Conservation (phyloP, 1,139 yeast species). For the Citeromyces hawaiiensis region DNA sequence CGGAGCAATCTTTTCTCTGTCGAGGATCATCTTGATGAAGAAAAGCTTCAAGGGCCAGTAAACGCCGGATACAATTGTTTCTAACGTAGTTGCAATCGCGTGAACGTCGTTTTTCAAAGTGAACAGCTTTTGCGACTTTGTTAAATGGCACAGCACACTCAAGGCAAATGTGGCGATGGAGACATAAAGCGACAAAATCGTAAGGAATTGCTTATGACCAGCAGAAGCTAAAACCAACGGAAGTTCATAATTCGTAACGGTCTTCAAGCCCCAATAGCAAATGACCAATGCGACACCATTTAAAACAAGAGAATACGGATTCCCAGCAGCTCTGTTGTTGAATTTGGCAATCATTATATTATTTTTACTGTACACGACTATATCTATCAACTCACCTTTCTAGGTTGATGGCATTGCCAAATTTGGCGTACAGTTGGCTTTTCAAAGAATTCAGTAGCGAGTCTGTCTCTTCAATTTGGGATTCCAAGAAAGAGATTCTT, state of each 20-base stretch:
- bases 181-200: slow-evolving; percentile 40
- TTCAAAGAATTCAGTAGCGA: slow-evolving; percentile 37
- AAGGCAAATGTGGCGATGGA: slow-evolving; percentile 30
- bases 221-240: slow-evolving; percentile 37
- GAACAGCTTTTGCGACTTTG: slow-evolving; percentile 15
- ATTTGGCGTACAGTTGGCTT: slow-evolving; percentile 68
- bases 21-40: slow-evolving; percentile 27
- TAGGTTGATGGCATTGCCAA: slow-evolving; percentile 80
- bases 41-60: slow-evolving; percentile 57
- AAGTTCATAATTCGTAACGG: slow-evolving; percentile 15
- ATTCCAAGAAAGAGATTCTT: slow-evolving; percentile 32
- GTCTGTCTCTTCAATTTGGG: slow-evolving; percentile 35
- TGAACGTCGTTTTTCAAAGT: slow-evolving; percentile 25
- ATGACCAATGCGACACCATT: slow-evolving; percentile 7
- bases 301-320: slow-evolving; percentile 8
- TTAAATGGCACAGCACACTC: slow-evolving; percentile 27
- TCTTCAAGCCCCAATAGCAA: slow-evolving; percentile 4
- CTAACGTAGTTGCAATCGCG: slow-evolving; percentile 42
- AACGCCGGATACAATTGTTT: slow-evolving; percentile 41
- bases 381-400: slow-evolving; percentile 30
- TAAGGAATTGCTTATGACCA: slow-evolving; percentile 58
- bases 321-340: slow-evolving; percentile 6
- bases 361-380: neutral
- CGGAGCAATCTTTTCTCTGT: slow-evolving; percentile 25
- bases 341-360: neutral